Conservation (phyloP, 176 grass and related monocot species). For the Aegilops umbellulata region DNA sequence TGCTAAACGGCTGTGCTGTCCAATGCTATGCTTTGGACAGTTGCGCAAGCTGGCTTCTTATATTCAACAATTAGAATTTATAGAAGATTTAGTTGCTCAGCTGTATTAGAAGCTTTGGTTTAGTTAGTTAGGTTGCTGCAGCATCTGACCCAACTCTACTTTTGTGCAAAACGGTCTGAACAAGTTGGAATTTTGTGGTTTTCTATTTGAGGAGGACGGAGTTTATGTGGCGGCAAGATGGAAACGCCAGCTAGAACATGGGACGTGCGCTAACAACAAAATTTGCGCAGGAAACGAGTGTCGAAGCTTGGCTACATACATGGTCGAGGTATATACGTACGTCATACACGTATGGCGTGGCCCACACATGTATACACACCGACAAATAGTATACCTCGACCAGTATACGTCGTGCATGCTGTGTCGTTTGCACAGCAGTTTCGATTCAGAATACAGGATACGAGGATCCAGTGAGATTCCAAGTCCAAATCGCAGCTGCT, state of each 20-base stretch:
- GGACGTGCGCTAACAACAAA: neutral
- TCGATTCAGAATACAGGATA: too few relatives aligned
- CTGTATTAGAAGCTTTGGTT: neutral
- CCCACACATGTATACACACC: too few relatives aligned
- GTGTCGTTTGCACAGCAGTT: too few relatives aligned
- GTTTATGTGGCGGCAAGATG: neutral
- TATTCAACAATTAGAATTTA: neutral
- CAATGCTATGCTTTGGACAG: neutral
- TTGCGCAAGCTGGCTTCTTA: neutral
- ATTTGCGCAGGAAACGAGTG: neutral
- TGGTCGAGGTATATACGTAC: too few relatives aligned
- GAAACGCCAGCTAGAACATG: neutral
- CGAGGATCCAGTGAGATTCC: too few relatives aligned
- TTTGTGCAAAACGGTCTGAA: neutral
- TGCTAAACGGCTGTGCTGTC: conserved; percentile 24
- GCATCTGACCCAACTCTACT: neutral
- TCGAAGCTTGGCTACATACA: too few relatives aligned
- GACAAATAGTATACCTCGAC: too few relatives aligned
- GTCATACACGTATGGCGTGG: too few relatives aligned
- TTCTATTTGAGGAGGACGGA: neutral
- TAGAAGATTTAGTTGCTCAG: conserved; percentile 27
- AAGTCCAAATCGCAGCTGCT: too few relatives aligned
- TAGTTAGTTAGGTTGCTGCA: neutral
- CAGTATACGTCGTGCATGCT: too few relatives aligned
- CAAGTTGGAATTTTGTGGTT: neutral